These are phyloP conservation scores for Pneumocystis sp. DNA, from an alignment of 1,139 yeast species.

Conservation along the genomic window DNA sequence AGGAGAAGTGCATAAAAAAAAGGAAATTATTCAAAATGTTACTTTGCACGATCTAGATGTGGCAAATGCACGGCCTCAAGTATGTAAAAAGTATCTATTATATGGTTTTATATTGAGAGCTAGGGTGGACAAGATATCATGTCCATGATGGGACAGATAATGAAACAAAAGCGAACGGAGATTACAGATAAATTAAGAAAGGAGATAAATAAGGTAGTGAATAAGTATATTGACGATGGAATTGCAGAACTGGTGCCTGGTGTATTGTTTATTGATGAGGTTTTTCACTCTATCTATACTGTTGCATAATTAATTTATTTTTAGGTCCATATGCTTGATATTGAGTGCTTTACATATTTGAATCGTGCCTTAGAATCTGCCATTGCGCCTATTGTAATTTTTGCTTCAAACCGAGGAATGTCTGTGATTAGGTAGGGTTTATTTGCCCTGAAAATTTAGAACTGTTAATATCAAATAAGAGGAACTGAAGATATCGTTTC, in stretches of 20 bases:
- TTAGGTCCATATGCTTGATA: conserved; percentile 72
- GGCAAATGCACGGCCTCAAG: conserved; percentile 88
- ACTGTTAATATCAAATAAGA: background rate
- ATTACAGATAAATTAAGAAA: conserved; percentile 87
- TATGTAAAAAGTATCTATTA: conserved; percentile 8
- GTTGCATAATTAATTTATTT: background rate
- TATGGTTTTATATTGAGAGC: background rate
- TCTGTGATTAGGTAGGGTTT: conserved; percentile 47
- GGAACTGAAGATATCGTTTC: conserved; percentile 82
- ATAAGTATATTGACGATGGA: conserved; percentile 93
- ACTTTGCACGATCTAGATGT: conserved; percentile 90
- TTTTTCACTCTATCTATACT: background rate
- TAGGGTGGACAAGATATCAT: conserved; percentile 91
- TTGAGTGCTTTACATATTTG: conserved; percentile 86
- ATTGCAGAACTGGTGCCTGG: conserved; percentile 97
- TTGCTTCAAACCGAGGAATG: conserved; percentile 90
- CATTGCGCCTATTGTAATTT: conserved; percentile 85
- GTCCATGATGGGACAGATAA: conserved; percentile 96
- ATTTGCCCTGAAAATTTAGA: background rate
- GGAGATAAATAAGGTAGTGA: conserved; percentile 91
- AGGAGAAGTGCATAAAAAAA: conserved; percentile 97
- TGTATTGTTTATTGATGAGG: conserved; percentile 92
- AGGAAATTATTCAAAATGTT: conserved; percentile 94
- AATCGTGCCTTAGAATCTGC: conserved; percentile 84
- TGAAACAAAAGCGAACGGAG: conserved; percentile 96